A percentile compares a stretch with the other conserved stretches of the same genome.
Conservation (phyloP, 2,329 filamentous ascomycete species). For the Penicillium sp. region DNA sequence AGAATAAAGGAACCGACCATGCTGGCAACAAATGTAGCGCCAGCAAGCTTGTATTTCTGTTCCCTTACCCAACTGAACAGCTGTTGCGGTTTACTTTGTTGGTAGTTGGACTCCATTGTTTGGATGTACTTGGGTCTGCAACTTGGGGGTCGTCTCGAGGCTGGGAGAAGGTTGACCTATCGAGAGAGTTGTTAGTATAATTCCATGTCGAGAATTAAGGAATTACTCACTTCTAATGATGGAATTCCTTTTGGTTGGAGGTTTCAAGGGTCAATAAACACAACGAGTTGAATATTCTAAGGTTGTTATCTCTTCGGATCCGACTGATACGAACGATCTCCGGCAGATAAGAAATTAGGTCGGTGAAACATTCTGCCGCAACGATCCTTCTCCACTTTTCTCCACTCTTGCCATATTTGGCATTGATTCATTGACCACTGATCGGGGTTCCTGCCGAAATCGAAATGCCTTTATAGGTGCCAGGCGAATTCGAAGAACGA, state of each 20-base stretch:
- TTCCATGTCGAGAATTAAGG: not conserved
- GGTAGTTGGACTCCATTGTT: not conserved
- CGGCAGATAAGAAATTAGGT: not conserved
- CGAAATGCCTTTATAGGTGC: not conserved
- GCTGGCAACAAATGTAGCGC: not conserved
- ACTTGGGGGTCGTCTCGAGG: no score
- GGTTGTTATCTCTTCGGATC: not conserved
- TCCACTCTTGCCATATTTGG: not conserved
- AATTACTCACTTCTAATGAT: not conserved
- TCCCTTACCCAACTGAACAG: not conserved
- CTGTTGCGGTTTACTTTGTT: not conserved
- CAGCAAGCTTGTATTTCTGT: not conserved
- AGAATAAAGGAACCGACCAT: not conserved
- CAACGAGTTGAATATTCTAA: not conserved
- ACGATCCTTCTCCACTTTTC: not conserved
- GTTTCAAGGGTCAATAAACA: not conserved
- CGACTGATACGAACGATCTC: conserved; percentile 5
- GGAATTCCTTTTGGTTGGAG: not conserved
- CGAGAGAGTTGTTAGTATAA: not conserved
- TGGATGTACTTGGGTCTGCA: not conserved
- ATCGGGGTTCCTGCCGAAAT: not conserved
- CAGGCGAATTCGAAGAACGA: not conserved
- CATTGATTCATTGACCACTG: not conserved
- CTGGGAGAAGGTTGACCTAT: not conserved
- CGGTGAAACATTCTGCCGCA: not conserved